Base-by-base conservation (phyloP, 2,329 filamentous ascomycete species). In the Ceratocystis cacaofunesta region DNA sequence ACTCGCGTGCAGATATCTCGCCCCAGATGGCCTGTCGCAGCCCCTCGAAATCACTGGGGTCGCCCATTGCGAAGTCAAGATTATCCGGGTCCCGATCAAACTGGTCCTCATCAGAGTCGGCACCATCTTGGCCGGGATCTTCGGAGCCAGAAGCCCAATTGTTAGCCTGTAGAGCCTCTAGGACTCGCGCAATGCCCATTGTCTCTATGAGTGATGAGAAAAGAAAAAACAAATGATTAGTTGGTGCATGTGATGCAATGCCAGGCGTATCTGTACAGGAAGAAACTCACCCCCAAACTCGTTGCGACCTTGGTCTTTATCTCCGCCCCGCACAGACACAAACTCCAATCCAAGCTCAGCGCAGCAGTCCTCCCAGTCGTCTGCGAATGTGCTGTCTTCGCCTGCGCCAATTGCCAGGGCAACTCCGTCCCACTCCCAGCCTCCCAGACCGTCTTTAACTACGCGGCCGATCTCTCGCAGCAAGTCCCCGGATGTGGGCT, bases 341-440 rank as follows among this genome's bases (percentile, higher is more conserved):
- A 84, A 87, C 75, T 88, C 85, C 69, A 87, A 73, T 1, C 83
- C 82, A 44, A 72, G 77, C 66, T 81, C 80, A 3, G 78, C 78
- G 70, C 82, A 85, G 25, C 79, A 69, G 65, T 84, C 83, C 69
- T 87, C 85, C 84, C 83, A 86, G 68, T 81, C 79, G 32, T 84
- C 82, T 12, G 80, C 73, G 46, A 78, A 76, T 41, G 72, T 72
- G 19, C 73, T 70, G 5, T 72, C 72, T 57, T 75, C 75, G 25
- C 77, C 79, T 36, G 87, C 78, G 0, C 81, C 83, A 0, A 88
- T 75, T 1, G 80, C 85, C 12, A 88, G 70, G 17, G 78, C 77
- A 0, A 86, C 83, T 0, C 85, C 85, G 66, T 87, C 85, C 85
- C 85, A 88, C 1, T 77, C 76, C 77, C 79, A 83, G 6, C 82